Base-by-base conservation (phyloP, 495 filamentous ascomycete species). In the Bryoglossum gracile region DNA sequence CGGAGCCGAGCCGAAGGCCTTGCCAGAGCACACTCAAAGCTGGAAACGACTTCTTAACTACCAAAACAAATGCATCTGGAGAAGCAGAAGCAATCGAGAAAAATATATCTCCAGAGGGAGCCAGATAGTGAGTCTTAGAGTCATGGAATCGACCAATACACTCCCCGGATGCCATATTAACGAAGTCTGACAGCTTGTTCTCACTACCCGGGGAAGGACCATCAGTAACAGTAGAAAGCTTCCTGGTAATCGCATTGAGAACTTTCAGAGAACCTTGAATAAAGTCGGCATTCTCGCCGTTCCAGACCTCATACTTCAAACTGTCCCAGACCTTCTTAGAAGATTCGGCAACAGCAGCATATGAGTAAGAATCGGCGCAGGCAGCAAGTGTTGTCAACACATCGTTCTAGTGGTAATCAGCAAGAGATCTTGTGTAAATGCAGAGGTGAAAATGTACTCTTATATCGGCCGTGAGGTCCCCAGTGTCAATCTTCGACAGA, bases 231-330 rank as follows among this genome's bases (percentile, higher is more conserved):
- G 4, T 26, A 9, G 38, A 39, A 8, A 62, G 18, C 3, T 24
- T 35, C 33, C 55, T 57, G 0, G 70, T 61, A 13, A 76, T 66
- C 34, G 67, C 60, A 4, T 62, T 56, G 25, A 79, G 60, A 16
- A 75, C 68, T 4, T 71, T 62, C 5, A 76, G 54, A 8, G 74
- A 69, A 3, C 61, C 68, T 34, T 69, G 61, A 11, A 75, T 71
- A 4, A 63, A 70, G 19, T 76, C 73, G 37, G 70, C 69, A 23
- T 72, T 64, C 43, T 74, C 72, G 4, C 74, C 73, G 37, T 77
- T 77, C 39, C 70, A 71, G n/a, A 79, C 68, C 44, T 79, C 75
- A 48, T 76, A 79, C 51, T 79, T 77, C 34, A 79, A 65, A 1
- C 69, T 68, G 34, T 67, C 64, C 75, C 75, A 79, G 37, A 77